These are phyloP conservation scores for Lathyrus tuberosus DNA, from an alignment of 306 rosid species.

Conservation along the genomic window DNA sequence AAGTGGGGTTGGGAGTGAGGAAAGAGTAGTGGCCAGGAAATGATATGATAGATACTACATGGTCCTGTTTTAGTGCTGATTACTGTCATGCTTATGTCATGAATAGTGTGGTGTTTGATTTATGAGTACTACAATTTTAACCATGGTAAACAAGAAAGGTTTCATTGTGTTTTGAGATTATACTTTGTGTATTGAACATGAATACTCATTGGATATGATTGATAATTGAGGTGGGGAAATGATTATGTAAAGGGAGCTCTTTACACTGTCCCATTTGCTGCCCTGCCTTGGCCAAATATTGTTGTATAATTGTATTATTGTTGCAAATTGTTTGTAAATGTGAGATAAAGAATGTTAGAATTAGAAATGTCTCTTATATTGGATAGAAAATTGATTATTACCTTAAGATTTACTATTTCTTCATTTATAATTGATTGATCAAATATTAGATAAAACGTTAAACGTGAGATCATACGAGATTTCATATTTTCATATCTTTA, in stretches of 20 bases:
- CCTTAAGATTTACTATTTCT: no score
- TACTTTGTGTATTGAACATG: background rate
- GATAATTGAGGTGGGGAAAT: background rate
- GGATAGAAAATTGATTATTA: no score
- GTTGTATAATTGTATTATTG: no score
- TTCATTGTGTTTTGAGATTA: conserved; percentile 5
- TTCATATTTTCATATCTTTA: no score
- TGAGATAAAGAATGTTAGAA: no score
- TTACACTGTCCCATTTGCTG: background rate
- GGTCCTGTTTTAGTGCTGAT: conserved; percentile 49
- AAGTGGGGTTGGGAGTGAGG: conserved; percentile 45
- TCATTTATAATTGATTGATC: no score
- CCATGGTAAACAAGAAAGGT: background rate
- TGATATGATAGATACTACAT: background rate
- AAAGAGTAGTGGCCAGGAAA: conserved; percentile 30
- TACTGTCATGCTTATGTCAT: conserved; percentile 53
- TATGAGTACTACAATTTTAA: background rate
- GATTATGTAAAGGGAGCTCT: background rate
- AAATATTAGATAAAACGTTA: no score
- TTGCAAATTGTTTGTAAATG: no score
- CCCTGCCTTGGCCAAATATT: no score
- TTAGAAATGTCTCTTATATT: no score
- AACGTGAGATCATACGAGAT: no score
- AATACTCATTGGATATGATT: conserved; percentile 14
- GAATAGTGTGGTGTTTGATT: no score